phyloP scores from a whole-genome alignment of 345 rosid species.

The Eucalyptus rudis region DNA sequence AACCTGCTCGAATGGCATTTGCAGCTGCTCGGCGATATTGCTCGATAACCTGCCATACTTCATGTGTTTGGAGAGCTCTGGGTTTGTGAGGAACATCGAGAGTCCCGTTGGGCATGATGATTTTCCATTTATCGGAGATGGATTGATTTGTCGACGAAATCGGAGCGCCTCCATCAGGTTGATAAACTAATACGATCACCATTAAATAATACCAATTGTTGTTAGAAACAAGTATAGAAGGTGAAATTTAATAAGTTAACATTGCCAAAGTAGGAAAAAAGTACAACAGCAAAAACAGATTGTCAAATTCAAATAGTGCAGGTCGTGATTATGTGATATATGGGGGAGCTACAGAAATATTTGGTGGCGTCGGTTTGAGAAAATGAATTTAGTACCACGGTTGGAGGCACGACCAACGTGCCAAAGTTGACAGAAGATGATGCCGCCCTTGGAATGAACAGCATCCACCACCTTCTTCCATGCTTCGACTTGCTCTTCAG shows the following conservation, averaged over 20 bases:
- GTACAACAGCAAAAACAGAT: not conserved
- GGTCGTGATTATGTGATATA: not conserved
- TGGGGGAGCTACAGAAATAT: not conserved
- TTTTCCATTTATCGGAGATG: conserved; percentile 15
- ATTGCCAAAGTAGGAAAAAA: not conserved
- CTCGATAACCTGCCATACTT: not conserved
- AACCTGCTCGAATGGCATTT: conserved; percentile 22
- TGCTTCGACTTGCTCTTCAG: conserved; percentile 70
- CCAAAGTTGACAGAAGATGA: conserved; percentile 30
- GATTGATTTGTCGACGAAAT: conserved; percentile 19
- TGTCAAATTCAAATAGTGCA: not conserved
- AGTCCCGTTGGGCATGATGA: conserved; percentile 13
- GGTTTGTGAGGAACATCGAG: not conserved
- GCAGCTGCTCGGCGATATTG: not conserved
- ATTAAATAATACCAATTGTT: not conserved
- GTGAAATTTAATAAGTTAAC: not conserved
- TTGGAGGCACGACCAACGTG: conserved; percentile 94
- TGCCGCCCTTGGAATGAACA: conserved; percentile 67
- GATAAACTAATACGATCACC: not conserved
- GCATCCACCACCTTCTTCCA: conserved; percentile 75
- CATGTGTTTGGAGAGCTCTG: not conserved
- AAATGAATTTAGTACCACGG: conserved; percentile 11
- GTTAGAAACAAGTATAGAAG: not conserved
- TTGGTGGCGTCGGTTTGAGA: not conserved
- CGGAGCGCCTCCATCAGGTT: conserved; percentile 8